phyloP scores from a whole-genome alignment of 257 asterid species.

The Plectranthus barbatus region DNA sequence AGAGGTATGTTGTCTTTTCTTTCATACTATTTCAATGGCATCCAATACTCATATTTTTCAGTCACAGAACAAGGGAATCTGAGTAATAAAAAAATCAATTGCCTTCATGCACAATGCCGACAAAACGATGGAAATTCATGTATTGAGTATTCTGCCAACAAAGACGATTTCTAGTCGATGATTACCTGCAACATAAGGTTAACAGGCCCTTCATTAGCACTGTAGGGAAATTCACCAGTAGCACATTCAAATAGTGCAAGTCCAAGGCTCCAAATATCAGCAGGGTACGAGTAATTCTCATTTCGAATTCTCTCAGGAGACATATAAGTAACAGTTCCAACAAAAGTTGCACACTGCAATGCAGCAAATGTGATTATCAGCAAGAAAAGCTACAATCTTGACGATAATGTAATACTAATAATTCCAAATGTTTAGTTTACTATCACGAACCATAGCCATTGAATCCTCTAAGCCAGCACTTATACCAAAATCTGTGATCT shows the following conservation, averaged over 20 bases:
- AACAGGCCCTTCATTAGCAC: conserved; percentile 95
- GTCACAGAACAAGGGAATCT: not conserved
- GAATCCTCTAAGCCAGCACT: conserved; percentile 98
- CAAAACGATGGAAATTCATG: not conserved
- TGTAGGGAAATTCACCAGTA: conserved; percentile 92
- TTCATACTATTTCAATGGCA: not conserved
- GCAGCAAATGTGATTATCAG: conserved; percentile 21
- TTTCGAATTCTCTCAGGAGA: conserved; percentile 97
- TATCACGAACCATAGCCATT: conserved; percentile 83
- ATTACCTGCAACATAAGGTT: conserved; percentile 96
- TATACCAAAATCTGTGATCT: conserved; percentile 97
- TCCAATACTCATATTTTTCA: not conserved
- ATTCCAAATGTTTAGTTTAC: not conserved
- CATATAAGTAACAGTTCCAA: conserved; percentile 98
- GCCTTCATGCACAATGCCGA: not conserved
- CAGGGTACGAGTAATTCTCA: conserved; percentile 91
- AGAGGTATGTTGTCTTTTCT: not conserved
- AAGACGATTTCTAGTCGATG: not conserved
- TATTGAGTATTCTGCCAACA: not conserved
- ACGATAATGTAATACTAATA: not conserved
- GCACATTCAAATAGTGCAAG: conserved; percentile 98
- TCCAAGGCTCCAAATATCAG: conserved; percentile 99
- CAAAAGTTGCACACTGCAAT: conserved; percentile 93
- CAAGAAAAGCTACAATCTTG: conserved; percentile 3
- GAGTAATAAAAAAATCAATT: not conserved